These are phyloP conservation scores for Danielia reshetovae DNA, from an alignment of 805 yeast species.

Conservation along the genomic window DNA sequence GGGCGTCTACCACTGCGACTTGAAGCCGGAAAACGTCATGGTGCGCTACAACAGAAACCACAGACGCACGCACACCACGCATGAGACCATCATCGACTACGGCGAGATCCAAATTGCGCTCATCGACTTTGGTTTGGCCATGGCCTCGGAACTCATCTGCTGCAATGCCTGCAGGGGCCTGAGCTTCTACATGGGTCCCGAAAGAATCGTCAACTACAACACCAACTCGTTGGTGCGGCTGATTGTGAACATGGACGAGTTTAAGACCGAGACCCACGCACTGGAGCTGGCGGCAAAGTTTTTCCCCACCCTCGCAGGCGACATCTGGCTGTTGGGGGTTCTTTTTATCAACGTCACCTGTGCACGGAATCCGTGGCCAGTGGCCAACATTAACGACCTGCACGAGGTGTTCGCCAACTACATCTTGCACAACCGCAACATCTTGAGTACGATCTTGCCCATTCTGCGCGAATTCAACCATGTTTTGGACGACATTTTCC, in stretches of 20 bases:
- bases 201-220: slow-evolving; percentile 52
- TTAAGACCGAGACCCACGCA: slow-evolving; percentile 14
- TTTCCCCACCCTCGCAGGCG: slow-evolving; percentile 73
- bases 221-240: slow-evolving; percentile 25
- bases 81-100: slow-evolving; percentile 26
- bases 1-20: slow-evolving; percentile 38
- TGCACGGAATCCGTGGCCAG: slow-evolving; percentile 87
- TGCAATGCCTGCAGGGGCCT: slow-evolving; percentile 82
- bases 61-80: not conserved
- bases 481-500: slow-evolving; percentile 45
- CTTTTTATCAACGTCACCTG: slow-evolving; percentile 76
- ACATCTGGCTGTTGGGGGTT: slow-evolving; percentile 83
- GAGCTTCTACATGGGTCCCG: slow-evolving; percentile 92
- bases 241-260: slow-evolving; percentile 29
- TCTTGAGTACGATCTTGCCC: slow-evolving; percentile 67
- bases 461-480: slow-evolving; percentile 58
- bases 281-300: slow-evolving; percentile 25
- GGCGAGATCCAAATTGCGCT: slow-evolving; percentile 54
- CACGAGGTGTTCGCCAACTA: slow-evolving; percentile 58
- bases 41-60: slow-evolving; percentile 22
- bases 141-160: slow-evolving; percentile 52
- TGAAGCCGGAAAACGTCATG: slow-evolving; percentile 42
- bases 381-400: slow-evolving; percentile 60
- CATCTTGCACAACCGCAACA: slow-evolving; percentile 44
- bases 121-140: slow-evolving; percentile 90